These are phyloP conservation scores for Pharus latifolius DNA, from an alignment of 176 grass and related monocot genomes.

Conservation along the genomic window DNA sequence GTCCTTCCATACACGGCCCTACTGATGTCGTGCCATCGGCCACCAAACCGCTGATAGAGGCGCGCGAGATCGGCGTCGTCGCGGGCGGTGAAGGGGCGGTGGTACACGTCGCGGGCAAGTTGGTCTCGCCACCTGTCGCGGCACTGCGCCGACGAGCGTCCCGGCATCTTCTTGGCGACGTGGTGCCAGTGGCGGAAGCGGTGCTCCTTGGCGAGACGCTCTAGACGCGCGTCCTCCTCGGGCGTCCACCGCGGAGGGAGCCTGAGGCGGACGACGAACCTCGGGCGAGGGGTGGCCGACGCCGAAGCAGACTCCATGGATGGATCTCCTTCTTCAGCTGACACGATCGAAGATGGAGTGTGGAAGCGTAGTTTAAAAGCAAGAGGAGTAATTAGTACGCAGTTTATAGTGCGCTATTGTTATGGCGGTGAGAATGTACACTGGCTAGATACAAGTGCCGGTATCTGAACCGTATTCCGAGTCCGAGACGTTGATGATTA, in stretches of 20 bases:
- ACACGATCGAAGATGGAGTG: too few relatives aligned
- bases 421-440: too few relatives aligned
- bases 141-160: neutral
- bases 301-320: too few relatives aligned
- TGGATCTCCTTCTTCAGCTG: too few relatives aligned
- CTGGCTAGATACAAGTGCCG: too few relatives aligned
- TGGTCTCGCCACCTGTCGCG: neutral
- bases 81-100: neutral
- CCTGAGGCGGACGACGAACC: neutral
- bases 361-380: too few relatives aligned
- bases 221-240: neutral
- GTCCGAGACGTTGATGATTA: too few relatives aligned
- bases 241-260: neutral
- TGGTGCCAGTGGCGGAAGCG: neutral
- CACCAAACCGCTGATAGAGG: too few relatives aligned
- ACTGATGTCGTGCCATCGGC: neutral
- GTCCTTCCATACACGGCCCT: neutral
- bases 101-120: slow-evolving; percentile 4
- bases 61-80: neutral
- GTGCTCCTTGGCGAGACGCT: neutral
- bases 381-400: too few relatives aligned
- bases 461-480: too few relatives aligned
- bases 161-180: neutral
- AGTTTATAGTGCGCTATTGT: too few relatives aligned
- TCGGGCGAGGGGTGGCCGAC: neutral